Conservation (phyloP, 2,329 filamentous ascomycete genomes). For the Colletotrichum caudatum region DNA sequence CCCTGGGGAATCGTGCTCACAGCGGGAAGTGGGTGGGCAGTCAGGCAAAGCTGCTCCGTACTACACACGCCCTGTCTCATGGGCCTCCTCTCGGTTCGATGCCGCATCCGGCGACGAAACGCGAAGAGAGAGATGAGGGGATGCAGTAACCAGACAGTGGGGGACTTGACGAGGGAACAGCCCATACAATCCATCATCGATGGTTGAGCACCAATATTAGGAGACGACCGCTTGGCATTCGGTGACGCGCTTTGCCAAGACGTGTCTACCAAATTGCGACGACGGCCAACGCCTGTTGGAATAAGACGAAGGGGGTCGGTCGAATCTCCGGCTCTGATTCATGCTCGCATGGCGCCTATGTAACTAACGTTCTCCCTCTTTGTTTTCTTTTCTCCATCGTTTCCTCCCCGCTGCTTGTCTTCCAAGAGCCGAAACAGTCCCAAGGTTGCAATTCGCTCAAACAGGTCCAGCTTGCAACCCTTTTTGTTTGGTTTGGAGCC, state of each 20-base stretch:
- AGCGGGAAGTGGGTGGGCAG: constrained; percentile 16
- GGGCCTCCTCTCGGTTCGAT: background rate
- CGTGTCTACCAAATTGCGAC: constrained; percentile 25
- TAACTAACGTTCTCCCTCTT: constrained; percentile 18
- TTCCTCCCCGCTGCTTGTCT: background rate
- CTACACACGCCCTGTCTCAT: background rate
- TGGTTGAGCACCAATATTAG: constrained; percentile 7
- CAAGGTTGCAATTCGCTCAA: constrained; percentile 8
- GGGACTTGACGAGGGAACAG: background rate
- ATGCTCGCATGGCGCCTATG: constrained; percentile 16
- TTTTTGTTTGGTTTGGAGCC: constrained; percentile 34
- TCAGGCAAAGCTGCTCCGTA: background rate
- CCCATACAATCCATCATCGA: background rate
- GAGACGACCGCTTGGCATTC: constrained; percentile 28
- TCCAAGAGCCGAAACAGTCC: background rate
- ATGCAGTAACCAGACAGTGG: background rate
- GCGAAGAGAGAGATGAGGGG: background rate
- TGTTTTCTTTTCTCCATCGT: background rate
- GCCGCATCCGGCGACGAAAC: background rate
- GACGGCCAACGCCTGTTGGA: constrained; percentile 6
- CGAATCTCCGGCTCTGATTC: constrained; percentile 14
- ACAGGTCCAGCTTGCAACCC: constrained; percentile 18
- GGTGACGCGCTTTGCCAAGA: constrained; percentile 22
- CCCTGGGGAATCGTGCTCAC: background rate
- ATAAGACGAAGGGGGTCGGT: constrained; percentile 13